Percentiles rank a stretch among this genome's conserved stretches.
Evolutionary conservation across 805 yeast genomes (phyloP).

Genomic region (Zygotorulaspora chibaensis): DNA sequence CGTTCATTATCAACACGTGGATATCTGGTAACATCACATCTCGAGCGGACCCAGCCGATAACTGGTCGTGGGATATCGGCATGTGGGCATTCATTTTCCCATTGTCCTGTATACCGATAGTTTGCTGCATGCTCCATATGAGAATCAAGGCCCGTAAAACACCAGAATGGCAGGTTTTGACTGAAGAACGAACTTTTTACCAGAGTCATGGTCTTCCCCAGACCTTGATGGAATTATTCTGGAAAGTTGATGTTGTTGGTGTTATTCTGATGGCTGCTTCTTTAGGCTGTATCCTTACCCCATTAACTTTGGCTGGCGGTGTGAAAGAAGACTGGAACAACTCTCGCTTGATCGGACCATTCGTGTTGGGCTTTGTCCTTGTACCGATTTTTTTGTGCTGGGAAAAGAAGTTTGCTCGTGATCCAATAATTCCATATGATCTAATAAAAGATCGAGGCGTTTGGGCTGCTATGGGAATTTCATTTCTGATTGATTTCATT

Average conservation of each 20-base stretch:
- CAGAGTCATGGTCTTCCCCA: constrained; percentile 37
- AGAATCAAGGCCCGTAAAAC: constrained; percentile 47
- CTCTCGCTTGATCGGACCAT: constrained; percentile 62
- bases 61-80: constrained; percentile 73
- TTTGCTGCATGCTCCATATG: constrained; percentile 54
- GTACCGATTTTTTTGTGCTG: constrained; percentile 57
- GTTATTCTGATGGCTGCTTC: constrained; percentile 49
- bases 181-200: constrained; percentile 38
- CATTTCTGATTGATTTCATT: constrained; percentile 53
- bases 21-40: constrained; percentile 55
- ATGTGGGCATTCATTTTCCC: constrained; percentile 81
- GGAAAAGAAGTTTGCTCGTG: constrained; percentile 52
- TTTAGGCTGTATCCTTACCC: constrained; percentile 63
- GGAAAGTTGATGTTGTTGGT: constrained; percentile 67
- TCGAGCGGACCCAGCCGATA: constrained; percentile 31
- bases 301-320: constrained; percentile 76
- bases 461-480: constrained; percentile 63
- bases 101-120: constrained; percentile 55
- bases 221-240: constrained; percentile 42
- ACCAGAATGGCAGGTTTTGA: constrained; percentile 45
- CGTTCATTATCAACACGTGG: constrained; percentile 77
- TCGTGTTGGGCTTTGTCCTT: constrained; percentile 60
- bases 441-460: constrained; percentile 66
- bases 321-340: constrained; percentile 48
- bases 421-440: constrained; percentile 60